A percentile compares a stretch with the other conserved stretches of the same genome.
phyloP scores from a whole-genome alignment of 1,284 basidiomycete genomes.

The Cronartium quercuum region DNA sequence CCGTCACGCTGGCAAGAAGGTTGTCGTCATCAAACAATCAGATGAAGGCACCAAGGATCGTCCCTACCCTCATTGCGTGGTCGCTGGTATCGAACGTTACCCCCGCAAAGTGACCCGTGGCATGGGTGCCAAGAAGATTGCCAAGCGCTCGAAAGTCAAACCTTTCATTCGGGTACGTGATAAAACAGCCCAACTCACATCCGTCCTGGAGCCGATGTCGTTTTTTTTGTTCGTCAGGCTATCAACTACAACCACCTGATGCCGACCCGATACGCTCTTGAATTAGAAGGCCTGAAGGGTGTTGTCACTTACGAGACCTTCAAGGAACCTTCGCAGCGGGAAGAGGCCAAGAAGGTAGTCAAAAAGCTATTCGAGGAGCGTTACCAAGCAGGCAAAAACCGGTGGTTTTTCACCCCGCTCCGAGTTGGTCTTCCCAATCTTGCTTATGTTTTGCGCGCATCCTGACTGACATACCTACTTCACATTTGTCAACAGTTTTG shows the following conservation, averaged over 20 bases:
- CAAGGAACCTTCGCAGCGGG: slow-evolving; percentile 87
- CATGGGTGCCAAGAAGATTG: slow-evolving; percentile 91
- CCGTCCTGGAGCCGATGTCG: background rate
- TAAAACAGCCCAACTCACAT: background rate
- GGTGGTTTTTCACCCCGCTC: slow-evolving; percentile 83
- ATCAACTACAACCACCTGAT: slow-evolving; percentile 96
- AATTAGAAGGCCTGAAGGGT: slow-evolving; percentile 86
- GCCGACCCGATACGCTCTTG: slow-evolving; percentile 92
- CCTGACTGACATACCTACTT: slow-evolving; percentile 28
- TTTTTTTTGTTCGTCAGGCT: slow-evolving; percentile 53
- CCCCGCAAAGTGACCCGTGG: slow-evolving; percentile 89
- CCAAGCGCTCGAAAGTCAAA: slow-evolving; percentile 87
- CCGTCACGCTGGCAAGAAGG: slow-evolving; percentile 90
- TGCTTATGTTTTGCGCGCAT: background rate
- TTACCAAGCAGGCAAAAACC: slow-evolving; percentile 84
- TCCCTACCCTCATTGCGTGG: slow-evolving; percentile 89
- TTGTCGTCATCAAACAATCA: slow-evolving; percentile 78
- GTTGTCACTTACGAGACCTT: slow-evolving; percentile 75
- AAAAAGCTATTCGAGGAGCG: slow-evolving; percentile 92
- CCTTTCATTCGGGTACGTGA: slow-evolving; percentile 88
- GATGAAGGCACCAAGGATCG: slow-evolving; percentile 84
- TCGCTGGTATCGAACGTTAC: slow-evolving; percentile 92
- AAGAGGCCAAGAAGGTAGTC: slow-evolving; percentile 87
- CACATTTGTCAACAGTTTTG: background rate
- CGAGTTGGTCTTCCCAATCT: slow-evolving; percentile 57